A percentile compares a stretch with the other conserved stretches of the same genome.
phyloP scores from a whole-genome alignment of 331 rosid genomes.

The Acacia concinna region DNA sequence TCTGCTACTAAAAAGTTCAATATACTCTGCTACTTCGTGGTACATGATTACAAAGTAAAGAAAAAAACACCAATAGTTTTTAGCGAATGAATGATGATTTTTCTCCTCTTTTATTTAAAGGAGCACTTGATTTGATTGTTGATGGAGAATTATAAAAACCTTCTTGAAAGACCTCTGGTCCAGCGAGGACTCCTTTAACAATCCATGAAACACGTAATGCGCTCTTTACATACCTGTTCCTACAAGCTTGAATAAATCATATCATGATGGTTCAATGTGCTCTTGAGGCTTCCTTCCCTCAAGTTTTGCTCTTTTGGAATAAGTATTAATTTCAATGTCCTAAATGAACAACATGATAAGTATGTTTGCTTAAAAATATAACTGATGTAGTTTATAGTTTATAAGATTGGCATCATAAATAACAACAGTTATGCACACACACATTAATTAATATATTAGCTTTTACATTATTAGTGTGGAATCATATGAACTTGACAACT shows the following conservation, averaged over 20 bases:
- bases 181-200: neutral
- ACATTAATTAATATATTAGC: neutral
- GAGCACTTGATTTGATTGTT: neutral
- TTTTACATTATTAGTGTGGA: neutral
- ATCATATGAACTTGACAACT: neutral
- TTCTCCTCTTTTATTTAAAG: neutral
- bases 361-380: neutral
- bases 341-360: neutral
- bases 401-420: neutral
- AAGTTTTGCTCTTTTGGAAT: neutral
- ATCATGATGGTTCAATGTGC: neutral
- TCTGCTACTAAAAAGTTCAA: neutral
- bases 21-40: neutral
- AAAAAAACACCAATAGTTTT: neutral
- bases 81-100: neutral
- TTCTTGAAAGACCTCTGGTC: neutral
- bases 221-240: too few relatives aligned
- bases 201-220: too few relatives aligned
- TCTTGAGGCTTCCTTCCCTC: neutral
- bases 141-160: neutral
- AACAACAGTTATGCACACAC: neutral
- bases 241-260: conserved; percentile 1
- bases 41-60: neutral
- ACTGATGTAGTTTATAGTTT: neutral
- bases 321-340: neutral